Base-by-base conservation (phyloP, 1,284 basidiomycete species). In the Polyporus tsugae region DNA sequence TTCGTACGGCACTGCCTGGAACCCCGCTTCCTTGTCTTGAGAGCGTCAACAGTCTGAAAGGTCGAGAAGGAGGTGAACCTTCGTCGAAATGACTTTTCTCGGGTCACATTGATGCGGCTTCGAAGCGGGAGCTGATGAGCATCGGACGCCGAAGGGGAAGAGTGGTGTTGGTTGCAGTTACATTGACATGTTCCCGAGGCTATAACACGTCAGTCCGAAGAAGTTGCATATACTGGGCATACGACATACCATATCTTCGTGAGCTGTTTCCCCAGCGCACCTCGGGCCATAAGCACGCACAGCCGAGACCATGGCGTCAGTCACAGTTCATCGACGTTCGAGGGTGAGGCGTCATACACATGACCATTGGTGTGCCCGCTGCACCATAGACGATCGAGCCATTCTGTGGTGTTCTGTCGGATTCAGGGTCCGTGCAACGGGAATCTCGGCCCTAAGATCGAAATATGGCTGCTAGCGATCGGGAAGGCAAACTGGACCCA, bases 1-100 rank as follows among this genome's bases (percentile, higher is more conserved):
- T 46, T 41, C 53, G 29, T 22, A 63, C 67, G 67, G 70, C 67
- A 71, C 63, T 66, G 67, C 63, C 36, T 49, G 36, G 41, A 53
- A 35, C 58, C 42, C 52, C n/a, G 41, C 60, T 60, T 36, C 39
- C 35, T 15, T 13, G 15, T 25, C 60, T 58, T 39, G 33, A 36
- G 35, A 33, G 36, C 44, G 38, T 38, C 22, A 35, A 13, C 35
- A 22, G 22, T n/a, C 17, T 13, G 33, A 25, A 57, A 29, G 22
- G 22, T 41, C 38, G 35, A 39, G 36, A 25, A 25, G 22, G n/a
- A 39, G 22, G 22, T 7, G 58, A 38, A 25, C 13, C n/a, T 4
- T 5, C 7, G 52, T 17, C 15, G 29, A 55, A 55, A 33, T 55
- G 52, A 29, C 29, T 33, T 19, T 15, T 29, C 52, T 2, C 52